A percentile compares a stretch with the other conserved stretches of the same genome.
These are phyloP conservation scores for Lentinus brumalis DNA, from an alignment of 768 basidiomycete genomes.

Conservation along the genomic window DNA sequence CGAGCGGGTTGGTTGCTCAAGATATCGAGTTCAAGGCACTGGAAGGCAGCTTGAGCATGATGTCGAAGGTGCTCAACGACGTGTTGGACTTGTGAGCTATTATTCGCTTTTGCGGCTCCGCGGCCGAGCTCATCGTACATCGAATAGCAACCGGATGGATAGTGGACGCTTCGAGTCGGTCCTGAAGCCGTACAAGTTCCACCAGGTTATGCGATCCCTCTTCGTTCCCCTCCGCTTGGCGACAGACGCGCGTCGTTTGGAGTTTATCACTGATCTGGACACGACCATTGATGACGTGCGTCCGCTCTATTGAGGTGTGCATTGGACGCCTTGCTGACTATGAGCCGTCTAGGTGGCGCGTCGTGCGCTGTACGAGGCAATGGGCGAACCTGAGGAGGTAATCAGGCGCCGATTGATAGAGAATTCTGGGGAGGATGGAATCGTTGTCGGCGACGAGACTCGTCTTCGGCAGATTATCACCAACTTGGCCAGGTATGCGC, in stretches of 20 bases:
- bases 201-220: constrained; percentile 74
- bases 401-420: constrained; percentile 45
- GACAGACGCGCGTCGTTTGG: constrained; percentile 65
- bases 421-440: constrained; percentile 56
- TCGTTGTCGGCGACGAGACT: constrained; percentile 84
- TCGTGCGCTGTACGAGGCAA: constrained; percentile 58
- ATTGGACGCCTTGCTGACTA: background rate
- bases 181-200: constrained; percentile 71
- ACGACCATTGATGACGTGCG: constrained; percentile 61
- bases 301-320: background rate
- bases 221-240: constrained; percentile 69
- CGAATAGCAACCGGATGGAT: constrained; percentile 76
- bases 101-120: background rate
- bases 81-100: constrained; percentile 73
- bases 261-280: constrained; percentile 72
- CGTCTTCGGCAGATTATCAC: constrained; percentile 80
- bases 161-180: constrained; percentile 81
- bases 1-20: constrained; percentile 71
- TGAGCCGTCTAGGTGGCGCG: constrained; percentile 50
- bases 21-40: constrained; percentile 89
- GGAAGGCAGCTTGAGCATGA: constrained; percentile 81
- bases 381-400: constrained; percentile 48
- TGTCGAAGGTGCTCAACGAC: constrained; percentile 85
- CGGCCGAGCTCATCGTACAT: background rate
- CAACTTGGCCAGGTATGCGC: constrained; percentile 70